phyloP scores from a whole-genome alignment of 2,329 filamentous ascomycete genomes.

The Neonectria faginata region DNA sequence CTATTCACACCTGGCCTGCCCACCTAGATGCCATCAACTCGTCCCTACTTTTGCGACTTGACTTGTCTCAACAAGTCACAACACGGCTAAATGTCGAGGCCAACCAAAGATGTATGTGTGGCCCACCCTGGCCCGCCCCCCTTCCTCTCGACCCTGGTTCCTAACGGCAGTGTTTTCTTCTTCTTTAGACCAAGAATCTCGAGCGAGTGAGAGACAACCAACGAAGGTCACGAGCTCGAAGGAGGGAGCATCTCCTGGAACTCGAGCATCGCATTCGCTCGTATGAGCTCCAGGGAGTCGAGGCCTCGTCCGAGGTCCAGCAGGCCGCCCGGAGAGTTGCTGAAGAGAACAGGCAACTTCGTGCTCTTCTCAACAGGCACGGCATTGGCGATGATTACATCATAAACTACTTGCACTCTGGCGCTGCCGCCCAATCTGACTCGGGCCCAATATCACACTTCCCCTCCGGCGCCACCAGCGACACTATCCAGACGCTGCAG shows the following conservation, averaged over 20 bases:
- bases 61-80: slow-evolving; percentile 34
- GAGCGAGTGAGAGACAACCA: slow-evolving; percentile 80
- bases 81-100: slow-evolving; percentile 49
- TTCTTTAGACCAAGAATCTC: slow-evolving; percentile 53
- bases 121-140: slow-evolving; percentile 24
- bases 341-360: slow-evolving; percentile 75
- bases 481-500: slow-evolving; percentile 51
- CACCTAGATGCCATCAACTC: slow-evolving; percentile 39
- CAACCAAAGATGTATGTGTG: slow-evolving; percentile 46
- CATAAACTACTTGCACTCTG: slow-evolving; percentile 53
- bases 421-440: slow-evolving; percentile 35
- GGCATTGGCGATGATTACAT: slow-evolving; percentile 70
- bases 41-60: slow-evolving; percentile 29
- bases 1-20: slow-evolving; percentile 26
- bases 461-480: slow-evolving; percentile 39
- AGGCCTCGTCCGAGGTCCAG: slow-evolving; percentile 79
- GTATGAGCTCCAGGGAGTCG: slow-evolving; percentile 74
- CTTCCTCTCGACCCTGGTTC: slow-evolving; percentile 28
- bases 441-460: slow-evolving; percentile 37
- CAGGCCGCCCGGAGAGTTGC: slow-evolving; percentile 74
- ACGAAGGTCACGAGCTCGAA: slow-evolving; percentile 77
- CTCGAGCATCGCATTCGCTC: slow-evolving; percentile 71
- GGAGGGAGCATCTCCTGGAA: slow-evolving; percentile 79
- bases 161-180: slow-evolving; percentile 32
- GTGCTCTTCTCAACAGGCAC: slow-evolving; percentile 67